Conservation (phyloP, 2,329 filamentous ascomycete species). For the Hawksworthiomyces lignivorus region DNA sequence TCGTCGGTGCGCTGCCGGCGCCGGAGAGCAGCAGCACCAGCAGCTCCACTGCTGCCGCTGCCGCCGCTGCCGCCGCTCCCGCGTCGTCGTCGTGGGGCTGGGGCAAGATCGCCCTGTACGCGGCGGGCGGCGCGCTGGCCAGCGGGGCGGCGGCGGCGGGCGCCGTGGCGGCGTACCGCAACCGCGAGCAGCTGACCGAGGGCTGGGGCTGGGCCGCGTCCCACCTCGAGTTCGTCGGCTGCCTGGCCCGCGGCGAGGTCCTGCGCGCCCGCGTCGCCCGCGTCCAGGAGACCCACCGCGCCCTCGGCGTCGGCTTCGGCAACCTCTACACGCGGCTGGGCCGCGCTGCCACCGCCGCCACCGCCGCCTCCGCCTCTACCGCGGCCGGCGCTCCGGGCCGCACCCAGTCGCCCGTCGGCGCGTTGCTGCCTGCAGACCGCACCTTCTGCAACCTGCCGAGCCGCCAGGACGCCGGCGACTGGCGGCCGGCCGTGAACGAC, state of each 20-base stretch:
- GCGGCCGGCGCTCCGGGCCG: conserved; percentile 34
- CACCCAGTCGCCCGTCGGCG: conserved; percentile 32
- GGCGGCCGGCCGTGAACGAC: conserved; percentile 70
- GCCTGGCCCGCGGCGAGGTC: conserved; percentile 76
- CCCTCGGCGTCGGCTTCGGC: conserved; percentile 66
- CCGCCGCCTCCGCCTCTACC: conserved; percentile 39
- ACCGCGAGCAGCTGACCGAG: conserved; percentile 69
- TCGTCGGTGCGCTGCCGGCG: background rate
- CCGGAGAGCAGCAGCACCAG: background rate
- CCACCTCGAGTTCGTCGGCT: conserved; percentile 90
- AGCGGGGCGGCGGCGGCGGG: conserved; percentile 63
- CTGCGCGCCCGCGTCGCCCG: conserved; percentile 64
- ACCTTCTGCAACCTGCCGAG: conserved; percentile 84
- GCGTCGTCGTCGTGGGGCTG: conserved; percentile 57
- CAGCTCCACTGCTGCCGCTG: conserved; percentile 21
- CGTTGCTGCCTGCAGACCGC: conserved; percentile 59
- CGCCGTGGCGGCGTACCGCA: conserved; percentile 77
- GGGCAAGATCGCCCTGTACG: conserved; percentile 79
- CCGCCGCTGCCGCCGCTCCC: background rate
- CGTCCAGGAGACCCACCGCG: conserved; percentile 55
- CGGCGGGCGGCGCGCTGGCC: conserved; percentile 62
- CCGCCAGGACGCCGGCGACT: conserved; percentile 38
- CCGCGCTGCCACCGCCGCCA: no score
- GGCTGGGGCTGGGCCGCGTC: conserved; percentile 78
- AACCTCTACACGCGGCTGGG: conserved; percentile 86